These are phyloP conservation scores for Cercospora sp. DNA, from an alignment of 2,329 filamentous ascomycete species.

Conservation along the genomic window DNA sequence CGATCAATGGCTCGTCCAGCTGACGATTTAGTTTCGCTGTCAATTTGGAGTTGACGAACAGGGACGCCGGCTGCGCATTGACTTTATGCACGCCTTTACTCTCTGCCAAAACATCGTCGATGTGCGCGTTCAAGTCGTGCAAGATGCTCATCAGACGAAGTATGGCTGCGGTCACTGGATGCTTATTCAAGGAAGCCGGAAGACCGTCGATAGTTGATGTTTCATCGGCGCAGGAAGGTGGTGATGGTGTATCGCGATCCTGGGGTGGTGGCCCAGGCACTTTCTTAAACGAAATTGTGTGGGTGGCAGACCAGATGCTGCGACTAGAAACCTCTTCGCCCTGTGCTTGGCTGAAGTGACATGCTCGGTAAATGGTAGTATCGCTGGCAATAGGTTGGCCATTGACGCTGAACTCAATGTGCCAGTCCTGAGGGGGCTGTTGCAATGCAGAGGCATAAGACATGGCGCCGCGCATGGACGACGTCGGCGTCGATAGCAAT, in stretches of 20 bases:
- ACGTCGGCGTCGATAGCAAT: constrained; percentile 50
- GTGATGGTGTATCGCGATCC: constrained; percentile 60
- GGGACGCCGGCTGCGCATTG: constrained; percentile 78
- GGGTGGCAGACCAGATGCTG: constrained; percentile 85
- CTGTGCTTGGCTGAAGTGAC: constrained; percentile 68
- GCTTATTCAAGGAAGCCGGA: constrained; percentile 77
- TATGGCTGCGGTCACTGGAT: constrained; percentile 83
- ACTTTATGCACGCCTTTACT: constrained; percentile 65
- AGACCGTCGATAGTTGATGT: constrained; percentile 57
- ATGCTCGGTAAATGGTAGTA: constrained; percentile 92
- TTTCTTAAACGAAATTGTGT: constrained; percentile 88
- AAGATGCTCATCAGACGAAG: constrained; percentile 84
- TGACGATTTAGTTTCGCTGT: constrained; percentile 97
- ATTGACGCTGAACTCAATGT: constrained; percentile 91
- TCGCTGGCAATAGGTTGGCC: constrained; percentile 82
- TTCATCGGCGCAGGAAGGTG: constrained; percentile 56
- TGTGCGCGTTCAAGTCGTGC: constrained; percentile 87
- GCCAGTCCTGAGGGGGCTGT: constrained; percentile 85
- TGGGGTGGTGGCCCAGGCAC: constrained; percentile 78
- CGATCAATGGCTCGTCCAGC: constrained; percentile 92
- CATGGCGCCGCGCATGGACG: constrained; percentile 59
- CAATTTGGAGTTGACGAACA: constrained; percentile 98
- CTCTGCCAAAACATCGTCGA: constrained; percentile 84
- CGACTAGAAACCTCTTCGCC: constrained; percentile 67
- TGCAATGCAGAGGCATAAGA: constrained; percentile 85